These are phyloP conservation scores for Pistacia atlantica DNA, from an alignment of 345 rosid species.

Conservation along the genomic window DNA sequence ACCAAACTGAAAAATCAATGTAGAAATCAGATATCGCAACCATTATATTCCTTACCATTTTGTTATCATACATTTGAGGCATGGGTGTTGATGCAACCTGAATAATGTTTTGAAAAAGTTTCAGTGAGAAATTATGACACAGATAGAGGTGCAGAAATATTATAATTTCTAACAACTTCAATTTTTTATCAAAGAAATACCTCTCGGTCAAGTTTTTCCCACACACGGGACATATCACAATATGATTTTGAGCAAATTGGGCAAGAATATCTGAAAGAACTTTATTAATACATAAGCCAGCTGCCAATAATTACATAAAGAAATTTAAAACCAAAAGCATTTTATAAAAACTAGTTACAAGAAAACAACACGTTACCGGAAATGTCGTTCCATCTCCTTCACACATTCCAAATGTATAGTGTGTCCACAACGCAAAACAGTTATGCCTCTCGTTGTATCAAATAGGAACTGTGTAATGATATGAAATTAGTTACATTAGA, in stretches of 20 bases:
- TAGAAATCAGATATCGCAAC: background rate
- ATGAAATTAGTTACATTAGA: background rate
- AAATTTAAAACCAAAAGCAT: slow-evolving; percentile 5
- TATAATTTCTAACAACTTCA: background rate
- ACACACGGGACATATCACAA: slow-evolving; percentile 51
- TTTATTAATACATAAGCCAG: slow-evolving; percentile 12
- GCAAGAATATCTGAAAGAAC: slow-evolving; percentile 53
- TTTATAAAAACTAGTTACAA: background rate
- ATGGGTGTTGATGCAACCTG: slow-evolving; percentile 58
- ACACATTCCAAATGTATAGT: slow-evolving; percentile 79
- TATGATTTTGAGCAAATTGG: slow-evolving; percentile 63
- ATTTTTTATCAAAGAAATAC: slow-evolving; percentile 13
- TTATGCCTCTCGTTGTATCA: slow-evolving; percentile 62
- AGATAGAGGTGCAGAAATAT: background rate
- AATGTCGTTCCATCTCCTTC: slow-evolving; percentile 62
- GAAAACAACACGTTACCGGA: slow-evolving; percentile 41
- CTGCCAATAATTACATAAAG: background rate
- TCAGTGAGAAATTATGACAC: background rate
- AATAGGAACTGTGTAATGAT: slow-evolving; percentile 57
- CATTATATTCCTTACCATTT: slow-evolving; percentile 33
- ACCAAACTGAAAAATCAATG: background rate
- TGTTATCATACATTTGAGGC: slow-evolving; percentile 49
- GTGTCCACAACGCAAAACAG: slow-evolving; percentile 74
- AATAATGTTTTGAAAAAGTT: slow-evolving; percentile 5
- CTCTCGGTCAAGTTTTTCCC: slow-evolving; percentile 54